Evolutionary conservation across 1,139 yeast species (phyloP).

Genomic region (Hyphopichia pseudoburtonii): DNA sequence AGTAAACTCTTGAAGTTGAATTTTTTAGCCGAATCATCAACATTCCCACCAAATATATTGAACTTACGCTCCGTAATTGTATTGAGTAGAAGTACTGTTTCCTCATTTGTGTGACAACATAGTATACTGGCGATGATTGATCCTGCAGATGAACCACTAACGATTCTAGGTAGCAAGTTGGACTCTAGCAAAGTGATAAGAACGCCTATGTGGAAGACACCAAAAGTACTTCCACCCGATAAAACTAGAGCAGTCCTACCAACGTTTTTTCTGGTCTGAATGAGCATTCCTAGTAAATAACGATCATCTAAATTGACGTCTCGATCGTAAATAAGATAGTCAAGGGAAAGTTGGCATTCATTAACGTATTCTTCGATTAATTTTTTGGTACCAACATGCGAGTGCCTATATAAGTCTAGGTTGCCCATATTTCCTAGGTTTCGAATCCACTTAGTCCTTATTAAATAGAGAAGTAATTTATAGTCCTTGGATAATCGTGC

Average conservation of each 20-base stretch:
- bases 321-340: conserved; percentile 42
- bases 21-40: conserved; percentile 25
- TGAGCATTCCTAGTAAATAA: conserved; percentile 71
- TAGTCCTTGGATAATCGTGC: conserved; percentile 63
- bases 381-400: conserved; percentile 82
- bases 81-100: conserved; percentile 56
- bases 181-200: conserved; percentile 73
- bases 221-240: conserved; percentile 96
- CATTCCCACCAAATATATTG: conserved; percentile 58
- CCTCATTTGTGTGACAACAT: conserved; percentile 79
- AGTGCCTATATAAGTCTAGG: conserved; percentile 69
- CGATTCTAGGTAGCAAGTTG: conserved; percentile 77
- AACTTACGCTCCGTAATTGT: conserved; percentile 59
- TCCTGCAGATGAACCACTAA: conserved; percentile 97
- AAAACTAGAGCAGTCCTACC: conserved; percentile 92
- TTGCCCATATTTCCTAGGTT: conserved; percentile 90
- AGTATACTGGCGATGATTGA: conserved; percentile 89
- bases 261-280: conserved; percentile 85
- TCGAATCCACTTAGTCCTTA: conserved; percentile 83
- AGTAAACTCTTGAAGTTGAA: conserved; percentile 41
- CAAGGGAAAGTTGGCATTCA: conserved; percentile 71
- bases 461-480: conserved; percentile 62
- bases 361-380: conserved; percentile 78
- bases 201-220: conserved; percentile 90
- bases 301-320: conserved; percentile 61